Evolutionary conservation across 2,329 filamentous ascomycete genomes (phyloP).

Genomic region (Gaeumannomyces tritici): DNA sequence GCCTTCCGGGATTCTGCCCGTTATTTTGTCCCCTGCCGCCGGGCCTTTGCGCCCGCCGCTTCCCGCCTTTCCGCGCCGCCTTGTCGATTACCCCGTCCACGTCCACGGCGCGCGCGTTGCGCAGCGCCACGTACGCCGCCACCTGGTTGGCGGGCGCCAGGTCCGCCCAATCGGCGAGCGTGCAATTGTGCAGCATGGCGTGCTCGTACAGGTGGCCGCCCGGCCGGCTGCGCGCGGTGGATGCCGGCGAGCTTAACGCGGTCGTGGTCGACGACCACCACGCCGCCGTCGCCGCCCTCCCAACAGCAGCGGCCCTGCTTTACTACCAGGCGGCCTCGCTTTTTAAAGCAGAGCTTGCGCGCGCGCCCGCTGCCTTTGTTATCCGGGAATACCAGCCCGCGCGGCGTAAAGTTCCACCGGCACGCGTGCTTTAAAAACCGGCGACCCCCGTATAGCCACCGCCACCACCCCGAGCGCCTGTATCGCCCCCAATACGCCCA

Average conservation of each 20-base stretch:
- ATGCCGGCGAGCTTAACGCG: slow-evolving; percentile 24
- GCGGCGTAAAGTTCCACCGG: background rate
- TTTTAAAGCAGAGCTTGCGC: no score
- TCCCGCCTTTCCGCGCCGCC: no score
- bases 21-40: no score
- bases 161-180: background rate
- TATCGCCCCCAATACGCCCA: background rate
- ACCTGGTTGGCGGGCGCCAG: background rate
- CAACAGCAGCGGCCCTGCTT: no score
- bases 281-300: no score
- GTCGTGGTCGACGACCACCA: no score
- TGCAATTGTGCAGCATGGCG: background rate
- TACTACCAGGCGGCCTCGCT: no score
- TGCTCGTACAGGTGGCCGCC: slow-evolving; percentile 22
- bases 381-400: background rate
- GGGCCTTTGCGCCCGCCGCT: no score
- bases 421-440: background rate
- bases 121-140: background rate
- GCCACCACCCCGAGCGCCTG: background rate
- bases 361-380: no score
- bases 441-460: background rate
- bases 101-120: background rate
- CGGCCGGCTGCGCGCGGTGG: slow-evolving; percentile 30
- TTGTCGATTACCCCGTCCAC: background rate
- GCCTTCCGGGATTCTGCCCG: no score